These are phyloP conservation scores for Chrysosporium queenslandicum DNA, from an alignment of 2,329 filamentous ascomycete genomes.

Conservation along the genomic window DNA sequence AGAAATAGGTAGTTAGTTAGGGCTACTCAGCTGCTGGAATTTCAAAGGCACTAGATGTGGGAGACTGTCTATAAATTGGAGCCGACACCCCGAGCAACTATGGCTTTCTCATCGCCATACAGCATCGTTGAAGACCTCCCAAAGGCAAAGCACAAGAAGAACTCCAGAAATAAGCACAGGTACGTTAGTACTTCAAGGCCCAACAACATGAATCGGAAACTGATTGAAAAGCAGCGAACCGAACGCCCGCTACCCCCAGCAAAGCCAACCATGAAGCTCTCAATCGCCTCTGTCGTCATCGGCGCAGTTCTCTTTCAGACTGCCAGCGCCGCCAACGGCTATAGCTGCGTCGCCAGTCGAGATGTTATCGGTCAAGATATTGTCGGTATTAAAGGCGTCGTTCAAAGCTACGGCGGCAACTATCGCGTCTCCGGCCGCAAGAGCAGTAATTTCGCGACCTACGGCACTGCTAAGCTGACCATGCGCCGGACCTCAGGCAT, in stretches of 20 bases:
- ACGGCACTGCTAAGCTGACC: slow-evolving; percentile 10
- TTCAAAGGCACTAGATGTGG: background rate
- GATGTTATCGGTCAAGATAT: slow-evolving; percentile 12
- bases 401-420: slow-evolving; percentile 6
- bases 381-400: slow-evolving; percentile 12
- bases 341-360: slow-evolving; percentile 7
- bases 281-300: slow-evolving; percentile 7
- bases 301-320: slow-evolving; percentile 4
- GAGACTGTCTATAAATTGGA: slow-evolving; percentile 1
- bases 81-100: background rate
- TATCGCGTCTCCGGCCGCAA: slow-evolving; percentile 9
- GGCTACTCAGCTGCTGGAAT: background rate
- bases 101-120: background rate
- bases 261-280: slow-evolving; percentile 7
- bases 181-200: no score
- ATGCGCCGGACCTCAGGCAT: slow-evolving; percentile 8
- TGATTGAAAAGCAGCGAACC: no score
- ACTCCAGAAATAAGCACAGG: background rate
- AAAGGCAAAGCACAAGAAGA: background rate
- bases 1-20: background rate
- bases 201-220: no score
- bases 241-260: no score
- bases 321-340: slow-evolving; percentile 10
- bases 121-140: background rate
- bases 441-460: slow-evolving; percentile 11